Base-by-base conservation (phyloP, 1,284 basidiomycete species). In the Leccinum solheimii region DNA sequence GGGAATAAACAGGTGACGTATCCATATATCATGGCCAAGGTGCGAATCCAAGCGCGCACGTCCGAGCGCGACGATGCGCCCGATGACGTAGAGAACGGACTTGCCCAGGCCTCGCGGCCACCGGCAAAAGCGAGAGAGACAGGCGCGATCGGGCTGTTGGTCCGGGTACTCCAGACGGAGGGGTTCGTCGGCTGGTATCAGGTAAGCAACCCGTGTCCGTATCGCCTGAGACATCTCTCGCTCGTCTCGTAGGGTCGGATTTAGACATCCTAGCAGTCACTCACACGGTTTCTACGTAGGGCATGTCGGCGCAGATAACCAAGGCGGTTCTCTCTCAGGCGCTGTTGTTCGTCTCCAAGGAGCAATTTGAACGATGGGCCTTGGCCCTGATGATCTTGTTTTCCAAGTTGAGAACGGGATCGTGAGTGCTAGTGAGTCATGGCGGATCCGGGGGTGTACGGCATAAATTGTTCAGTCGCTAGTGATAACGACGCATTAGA, bases 21-120 rank as follows among this genome's bases (percentile, higher is more conserved):
- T 71, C 92, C 92, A 3, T 95, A 95, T 71, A 95, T 95, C 67
- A 93, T 97, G 92, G 95, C 97, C 60, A 99, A 99, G 83, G 94
- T 98, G 48, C 88, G 97, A 52, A 91, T 99, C 32, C 97, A 99
- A 78, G 94, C 97, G 23, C 83, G 88, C 26, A 82, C 82, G 48
- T 82, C 83, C 11, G 83, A 86, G 64, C 69, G 19, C 19, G 19
- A 66, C 23, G 23, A 23, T 19, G 67, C 68, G n/a, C 21, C 53
- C 13, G 77, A 79, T 55, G 75, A 79, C 5, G 19, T 26, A 34
- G 76, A 78, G 60, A 59, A 67, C 64, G 58, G 72, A 71, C 59
- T 80, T 77, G 65, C 81, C 77, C 60, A 68, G 63, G 52, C 63
- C 32, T 27, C 59, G 34, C 55, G 14, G 16, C 34, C 72, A 23